These are phyloP conservation scores for Colletotrichum sp. DNA, from an alignment of 2,329 filamentous ascomycete genomes.

Conservation along the genomic window DNA sequence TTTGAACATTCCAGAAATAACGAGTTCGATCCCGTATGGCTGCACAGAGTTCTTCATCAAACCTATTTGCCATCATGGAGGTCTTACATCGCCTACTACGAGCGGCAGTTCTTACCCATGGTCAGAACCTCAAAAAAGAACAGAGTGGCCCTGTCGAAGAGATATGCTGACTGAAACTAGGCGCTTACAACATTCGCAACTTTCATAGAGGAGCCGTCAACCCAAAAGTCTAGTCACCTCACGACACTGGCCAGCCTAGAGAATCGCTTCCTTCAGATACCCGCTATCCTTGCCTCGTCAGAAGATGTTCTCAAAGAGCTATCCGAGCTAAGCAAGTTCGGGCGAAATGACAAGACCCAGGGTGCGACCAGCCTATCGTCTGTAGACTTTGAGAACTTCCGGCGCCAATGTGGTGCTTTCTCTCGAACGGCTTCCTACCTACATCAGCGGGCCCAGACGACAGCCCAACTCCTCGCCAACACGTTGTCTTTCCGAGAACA, in stretches of 20 bases:
- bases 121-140: not conserved
- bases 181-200: not conserved
- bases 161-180: too few relatives aligned
- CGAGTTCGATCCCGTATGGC: not conserved
- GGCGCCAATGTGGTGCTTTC: conserved; percentile 21
- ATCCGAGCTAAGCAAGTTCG: not conserved
- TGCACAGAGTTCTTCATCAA: not conserved
- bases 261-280: not conserved
- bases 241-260: not conserved
- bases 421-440: conserved; percentile 26
- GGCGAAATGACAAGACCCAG: not conserved
- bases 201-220: not conserved
- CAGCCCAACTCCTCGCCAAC: conserved; percentile 29
- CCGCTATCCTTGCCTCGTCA: not conserved
- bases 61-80: not conserved
- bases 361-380: accelerated
- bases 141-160: too few relatives aligned
- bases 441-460: conserved; percentile 27
- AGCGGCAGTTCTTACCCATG: not conserved
- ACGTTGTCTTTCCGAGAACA: conserved; percentile 34
- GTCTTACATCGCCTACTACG: not conserved
- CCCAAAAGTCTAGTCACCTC: not conserved
- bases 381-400: conserved; percentile 13
- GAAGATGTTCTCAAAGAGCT: conserved; percentile 14
- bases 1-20: not conserved